Base-by-base conservation (phyloP, 2,329 filamentous ascomycete species). In the Leptographium radiaticola region DNA sequence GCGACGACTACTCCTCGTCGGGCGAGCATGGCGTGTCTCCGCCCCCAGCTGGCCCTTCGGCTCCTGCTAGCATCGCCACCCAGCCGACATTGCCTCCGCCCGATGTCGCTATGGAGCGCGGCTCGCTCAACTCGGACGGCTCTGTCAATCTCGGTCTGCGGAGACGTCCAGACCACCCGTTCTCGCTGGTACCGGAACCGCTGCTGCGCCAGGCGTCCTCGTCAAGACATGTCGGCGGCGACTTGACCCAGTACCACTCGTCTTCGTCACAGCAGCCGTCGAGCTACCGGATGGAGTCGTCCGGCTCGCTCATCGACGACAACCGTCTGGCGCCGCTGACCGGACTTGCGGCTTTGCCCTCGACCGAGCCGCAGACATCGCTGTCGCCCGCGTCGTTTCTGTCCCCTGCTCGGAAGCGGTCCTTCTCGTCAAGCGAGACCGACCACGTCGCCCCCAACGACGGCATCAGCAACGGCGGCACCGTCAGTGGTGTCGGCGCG, bases 401-500 rank as follows among this genome's bases (percentile, higher is more conserved):
- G 4, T 77, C 77, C 0, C 74, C 78, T 1, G 74, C 74, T 5
- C 75, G 82, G 30, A 87, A 88, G 67, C 76, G 84, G 7, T 85
- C 83, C 0, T 84, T 86, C 59, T 86, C 83, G 0, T 71, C 75
- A 0, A 70, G 75, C 0, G 79, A 83, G 53, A 74, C 72, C 20
- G 78, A 81, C 18, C 40, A 55, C 18, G 34, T n/a, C 10, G 13
- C 18, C 51, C 1, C 53, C 58, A 11, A 48, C 43, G 43, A 51
- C 52, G 31, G 40, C 42, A 47, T 5, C 15, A 36, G 48, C 34
- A 18, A 18, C 48, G 20, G 34, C 33, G 51, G 45, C 12, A 39
- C 34, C 18, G 46, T 40, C 20, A 40, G 48, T 31, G 47, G 48
- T 44, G 46, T 62, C 64, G 36, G 70, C 73, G 34, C 34, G 9